Base-by-base conservation (phyloP, 257 asterid genomes). In the Ballota nigra region DNA sequence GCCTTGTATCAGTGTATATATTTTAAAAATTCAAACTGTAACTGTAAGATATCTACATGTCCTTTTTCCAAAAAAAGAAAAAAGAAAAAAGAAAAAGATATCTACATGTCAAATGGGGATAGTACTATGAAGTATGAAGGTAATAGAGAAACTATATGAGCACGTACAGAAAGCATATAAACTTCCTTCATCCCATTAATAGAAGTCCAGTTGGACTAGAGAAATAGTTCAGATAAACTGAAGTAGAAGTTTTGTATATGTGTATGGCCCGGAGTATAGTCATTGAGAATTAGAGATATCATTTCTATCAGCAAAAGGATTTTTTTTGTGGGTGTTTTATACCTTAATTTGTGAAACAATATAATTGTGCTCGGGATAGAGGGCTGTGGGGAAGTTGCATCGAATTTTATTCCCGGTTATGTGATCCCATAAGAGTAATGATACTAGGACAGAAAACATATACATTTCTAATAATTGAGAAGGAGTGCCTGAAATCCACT, bases 111-210 rank as follows among this genome's bases (percentile, higher is more conserved):
- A 28, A 24, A 40, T 23, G 68, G 19, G 61, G 22, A 43, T 41
- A 11, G 75, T n/a, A n/a, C n/a, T n/a, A n/a, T n/a, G n/a, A n/a
- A n/a, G n/a, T 43, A 31, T 16, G 45, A 59, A 70, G 13, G 16
- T 16, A 16, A 2, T 28, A 7, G 64, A 67, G 71, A 78, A 38
- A 64, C 71, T 51, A 58, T 36, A 31, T 4, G 55, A 79, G 62
- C 58, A 66, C 8, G 31, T 16, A 49, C 2, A 43, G 18, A 75
- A 49, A 68, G 26, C 24, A 60, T 11, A 26, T 0, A 52, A 29
- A 52, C 53, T 47, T 13, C 40, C 66, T 57, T 26, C 49, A 68
- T 36, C 53, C 57, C 61, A 38, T 60, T 58, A 59, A 5, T 6
- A 66, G 31, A 62, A 61, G 66, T 18, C 66, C 28, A 36, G 63